Evolutionary conservation across 2,329 filamentous ascomycete species (phyloP).

Genomic region (Thelonectria discophora): DNA sequence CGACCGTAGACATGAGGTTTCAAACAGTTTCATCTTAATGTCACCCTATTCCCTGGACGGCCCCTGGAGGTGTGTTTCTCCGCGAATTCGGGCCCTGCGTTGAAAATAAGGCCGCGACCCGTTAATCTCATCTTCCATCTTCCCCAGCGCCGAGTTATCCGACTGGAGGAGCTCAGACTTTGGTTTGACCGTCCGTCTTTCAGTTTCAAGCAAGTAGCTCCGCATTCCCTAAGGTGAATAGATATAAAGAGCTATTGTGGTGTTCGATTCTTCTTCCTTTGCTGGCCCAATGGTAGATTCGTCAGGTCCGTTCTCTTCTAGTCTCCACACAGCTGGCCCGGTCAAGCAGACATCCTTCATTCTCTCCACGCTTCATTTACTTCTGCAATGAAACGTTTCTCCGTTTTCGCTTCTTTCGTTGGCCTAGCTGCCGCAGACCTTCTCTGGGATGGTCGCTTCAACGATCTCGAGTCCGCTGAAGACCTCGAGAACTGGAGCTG

Average conservation of each 20-base stretch:
- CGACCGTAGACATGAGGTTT: no score
- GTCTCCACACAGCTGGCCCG: conserved; percentile 18
- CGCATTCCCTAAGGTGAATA: background rate
- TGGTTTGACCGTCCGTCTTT: background rate
- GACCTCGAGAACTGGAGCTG: conserved; percentile 72
- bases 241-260: background rate
- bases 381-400: conserved; percentile 19
- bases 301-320: conserved; percentile 5
- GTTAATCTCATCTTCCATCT: background rate
- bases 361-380: background rate
- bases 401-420: conserved; percentile 14
- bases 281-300: background rate
- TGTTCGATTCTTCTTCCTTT: background rate
- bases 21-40: conserved; percentile 15
- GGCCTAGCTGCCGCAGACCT: conserved; percentile 41
- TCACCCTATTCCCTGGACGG: conserved; percentile 3
- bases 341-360: conserved; percentile 6
- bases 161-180: background rate
- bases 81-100: conserved; percentile 13
- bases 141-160: conserved; percentile 8
- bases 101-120: conserved; percentile 19
- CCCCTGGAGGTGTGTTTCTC: conserved; percentile 23
- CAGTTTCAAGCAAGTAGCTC: background rate
- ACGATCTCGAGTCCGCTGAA: conserved; percentile 61
- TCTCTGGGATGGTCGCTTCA: conserved; percentile 74